These are phyloP conservation scores for Prillingera fragicola DNA, from an alignment of 1,284 basidiomycete species.

Conservation along the genomic window DNA sequence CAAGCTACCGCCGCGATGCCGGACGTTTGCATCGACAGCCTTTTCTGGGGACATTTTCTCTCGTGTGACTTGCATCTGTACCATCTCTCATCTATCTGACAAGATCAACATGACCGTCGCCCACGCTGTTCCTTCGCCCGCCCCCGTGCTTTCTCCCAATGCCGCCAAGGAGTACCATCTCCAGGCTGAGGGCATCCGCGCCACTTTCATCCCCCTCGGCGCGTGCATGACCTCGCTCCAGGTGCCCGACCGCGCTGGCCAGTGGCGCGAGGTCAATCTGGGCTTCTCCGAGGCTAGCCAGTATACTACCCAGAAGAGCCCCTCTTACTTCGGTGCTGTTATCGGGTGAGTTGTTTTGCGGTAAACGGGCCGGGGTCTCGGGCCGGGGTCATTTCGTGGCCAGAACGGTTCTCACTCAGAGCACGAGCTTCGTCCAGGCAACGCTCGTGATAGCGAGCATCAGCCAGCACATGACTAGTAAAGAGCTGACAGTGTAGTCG, in stretches of 20 bases:
- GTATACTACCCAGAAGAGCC: conserved; percentile 21
- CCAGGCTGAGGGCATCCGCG: conserved; percentile 29
- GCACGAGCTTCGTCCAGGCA: too few relatives aligned
- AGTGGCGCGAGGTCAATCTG: conserved; percentile 28
- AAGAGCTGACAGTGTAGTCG: conserved; percentile 13
- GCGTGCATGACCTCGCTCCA: conserved; percentile 31
- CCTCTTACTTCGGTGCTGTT: conserved; percentile 29
- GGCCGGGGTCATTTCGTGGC: too few relatives aligned
- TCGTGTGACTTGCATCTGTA: too few relatives aligned
- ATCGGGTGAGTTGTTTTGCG: conserved; percentile 30
- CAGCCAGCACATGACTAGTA: neutral
- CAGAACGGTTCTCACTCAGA: too few relatives aligned
- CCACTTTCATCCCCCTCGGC: conserved; percentile 32
- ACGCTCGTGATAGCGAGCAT: too few relatives aligned
- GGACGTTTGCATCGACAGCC: too few relatives aligned
- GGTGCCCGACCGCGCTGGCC: conserved; percentile 23
- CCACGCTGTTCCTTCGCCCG: neutral
- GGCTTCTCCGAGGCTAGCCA: conserved; percentile 26
- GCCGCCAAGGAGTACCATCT: conserved; percentile 24
- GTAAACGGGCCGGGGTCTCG: too few relatives aligned
- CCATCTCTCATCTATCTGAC: too few relatives aligned
- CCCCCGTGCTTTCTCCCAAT: neutral
- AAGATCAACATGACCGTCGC: neutral
- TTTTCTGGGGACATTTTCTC: too few relatives aligned
- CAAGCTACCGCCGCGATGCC: too few relatives aligned